Base-by-base conservation (phyloP, 148 eudicot species). In the Rhododendron vialii region DNA sequence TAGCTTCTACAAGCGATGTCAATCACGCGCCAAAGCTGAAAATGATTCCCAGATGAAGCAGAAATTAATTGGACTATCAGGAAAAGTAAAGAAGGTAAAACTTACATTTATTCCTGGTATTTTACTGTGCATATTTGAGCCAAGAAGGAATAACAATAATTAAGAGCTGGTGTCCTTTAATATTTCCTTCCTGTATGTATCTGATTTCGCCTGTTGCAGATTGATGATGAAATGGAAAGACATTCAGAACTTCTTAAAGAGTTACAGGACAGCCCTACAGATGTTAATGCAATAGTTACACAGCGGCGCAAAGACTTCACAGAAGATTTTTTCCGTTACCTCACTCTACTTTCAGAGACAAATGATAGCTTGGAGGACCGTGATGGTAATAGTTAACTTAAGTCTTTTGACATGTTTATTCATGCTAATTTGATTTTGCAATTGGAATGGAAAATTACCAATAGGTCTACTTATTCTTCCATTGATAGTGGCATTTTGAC, bases 181-280 rank as follows among this genome's bases (percentile, higher is more conserved):
- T 76, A 18, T 5, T 28, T 38, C 13, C 80, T 79, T 71, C n/a
- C 30, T n/a, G 10, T 17, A 69, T 59, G 63, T 57, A 63, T 51
- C 84, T 91, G 87, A 90, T 87, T 84, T 81, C 53, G 82, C 59
- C 24, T 92, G 80, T 90, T 93, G 90, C 96, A 97, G 99, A 94
- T 97, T 89, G 99, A 97, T 91, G 98, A 93, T 86, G 99, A 97
- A 85, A 95, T 97, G 95, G 98, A 94, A 86, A 91, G 85, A 85
- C 94, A 97, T 88, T 73, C 91, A 35, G 91, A 93, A 43, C 98
- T 97, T 82, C 86, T 95, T 61, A 93, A 93, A 90, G 95, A 94
- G 91, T 75, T 97, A 77, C 93, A 93, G 87, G 98, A 92, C 59
- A 95, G 86, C 84, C 99, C 99, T 41, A 91, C 93, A 38, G 99